Evolutionary conservation across 1,284 basidiomycete species (phyloP), one percentile per base, ranked within the genome.

Genomic region (Irpex lacteus): DNA sequence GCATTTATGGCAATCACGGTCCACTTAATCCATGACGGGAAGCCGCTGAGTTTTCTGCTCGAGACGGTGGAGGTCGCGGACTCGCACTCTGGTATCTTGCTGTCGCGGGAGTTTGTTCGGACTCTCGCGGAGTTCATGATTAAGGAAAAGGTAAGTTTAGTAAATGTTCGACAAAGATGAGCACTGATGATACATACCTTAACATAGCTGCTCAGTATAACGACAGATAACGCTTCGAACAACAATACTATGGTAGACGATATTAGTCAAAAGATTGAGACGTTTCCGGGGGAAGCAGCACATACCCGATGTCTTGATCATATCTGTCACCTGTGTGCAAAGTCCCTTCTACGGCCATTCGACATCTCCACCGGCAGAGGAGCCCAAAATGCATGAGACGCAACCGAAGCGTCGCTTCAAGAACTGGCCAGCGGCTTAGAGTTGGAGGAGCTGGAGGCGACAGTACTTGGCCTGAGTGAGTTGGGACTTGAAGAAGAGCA

Each of bases 261-360:
- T 21, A 72, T 80, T 0, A 57, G 18, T 0, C 13, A 63, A 4
- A 53, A 73, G 0, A 37, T 77, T 1, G 19, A 47, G 0, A 34
- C 21, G 0, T 78, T 77, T 52, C 60, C 67, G 0, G 64, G 70
- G 0, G 58, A 49, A 0, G 60, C 63, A 0, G 73, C 70, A 18
- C 71, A 67, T 0, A 71, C 70, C 0, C 67, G 70, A 0, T 81
- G 79, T 62, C 77, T 79, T 57, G 59, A 68, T 0, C 78, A 81
- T 50, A 70, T 78, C 2, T 58, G 71, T 0, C 77, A 76, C 56
- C 68, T 81, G 0, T 66, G 72, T 1, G 76, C 70, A 0, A 75
- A 77, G 59, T 49, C 53, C 1, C 4, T 70, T 0, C 15, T 70
- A 0, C 18, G 47, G 0, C 63, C 66, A 18, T 71, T 72, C 59